A percentile compares a stretch with the other conserved stretches of the same genome.
phyloP scores from a whole-genome alignment of 352 stramenopile species.

The Phytophthora lateralis region DNA sequence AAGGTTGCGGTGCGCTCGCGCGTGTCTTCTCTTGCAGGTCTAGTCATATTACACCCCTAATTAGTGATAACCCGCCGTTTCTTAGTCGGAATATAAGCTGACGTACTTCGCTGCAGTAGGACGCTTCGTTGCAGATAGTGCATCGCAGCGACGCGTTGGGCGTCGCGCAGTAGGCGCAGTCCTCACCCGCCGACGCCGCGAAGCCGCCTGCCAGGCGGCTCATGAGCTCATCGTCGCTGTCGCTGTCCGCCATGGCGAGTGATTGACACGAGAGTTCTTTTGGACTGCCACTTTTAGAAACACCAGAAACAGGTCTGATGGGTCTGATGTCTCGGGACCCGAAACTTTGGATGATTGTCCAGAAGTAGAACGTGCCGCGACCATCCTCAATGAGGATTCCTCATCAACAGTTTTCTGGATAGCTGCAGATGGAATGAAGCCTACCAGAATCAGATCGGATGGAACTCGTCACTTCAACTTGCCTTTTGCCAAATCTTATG shows the following conservation, averaged over 20 bases:
- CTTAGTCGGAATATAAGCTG: background rate
- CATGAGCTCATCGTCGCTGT: conserved; percentile 91
- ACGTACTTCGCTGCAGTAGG: conserved; percentile 77
- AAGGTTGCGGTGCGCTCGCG: conserved; percentile 67
- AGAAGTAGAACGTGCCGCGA: background rate
- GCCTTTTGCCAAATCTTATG: background rate
- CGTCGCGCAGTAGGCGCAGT: conserved; percentile 79
- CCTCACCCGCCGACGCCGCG: conserved; percentile 36
- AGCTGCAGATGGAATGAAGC: too few species aligned
- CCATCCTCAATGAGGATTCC: conserved; percentile 4
- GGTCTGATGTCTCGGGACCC: background rate
- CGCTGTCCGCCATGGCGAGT: conserved; percentile 65
- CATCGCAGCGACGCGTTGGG: conserved; percentile 60
- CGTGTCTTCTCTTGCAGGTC: conserved; percentile 76
- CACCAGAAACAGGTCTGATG: conserved; percentile 18
- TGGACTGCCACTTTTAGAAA: conserved; percentile 15
- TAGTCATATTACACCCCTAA: conserved; percentile 15
- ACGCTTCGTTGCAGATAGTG: conserved; percentile 66
- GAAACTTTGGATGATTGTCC: too few species aligned
- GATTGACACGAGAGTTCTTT: conserved; percentile 22
- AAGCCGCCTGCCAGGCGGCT: conserved; percentile 59
- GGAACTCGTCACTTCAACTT: conserved; percentile 8
- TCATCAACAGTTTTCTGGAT: too few species aligned
- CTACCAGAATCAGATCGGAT: too few species aligned
- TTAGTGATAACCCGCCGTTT: background rate